phyloP scores from a whole-genome alignment of 768 basidiomycete species.

The Baorangia bicolor region DNA sequence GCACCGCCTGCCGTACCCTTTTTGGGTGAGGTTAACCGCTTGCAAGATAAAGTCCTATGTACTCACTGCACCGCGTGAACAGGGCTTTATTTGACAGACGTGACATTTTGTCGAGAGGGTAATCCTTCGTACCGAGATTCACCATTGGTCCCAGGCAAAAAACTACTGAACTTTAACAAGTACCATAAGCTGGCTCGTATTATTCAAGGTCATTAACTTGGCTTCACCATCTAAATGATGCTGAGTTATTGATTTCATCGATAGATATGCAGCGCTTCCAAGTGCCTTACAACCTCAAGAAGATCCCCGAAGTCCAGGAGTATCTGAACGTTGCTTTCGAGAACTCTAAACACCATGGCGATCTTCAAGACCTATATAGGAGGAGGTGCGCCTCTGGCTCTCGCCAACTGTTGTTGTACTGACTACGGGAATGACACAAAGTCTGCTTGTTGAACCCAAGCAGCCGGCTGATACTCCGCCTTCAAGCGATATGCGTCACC shows the following conservation, averaged over 20 bases:
- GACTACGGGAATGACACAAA: conserved; percentile 26
- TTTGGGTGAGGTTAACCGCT: conserved; percentile 56
- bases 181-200: conserved; percentile 89
- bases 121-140: conserved; percentile 85
- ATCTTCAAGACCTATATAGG: conserved; percentile 81
- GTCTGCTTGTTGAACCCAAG: conserved; percentile 80
- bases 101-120: conserved; percentile 95
- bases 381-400: conserved; percentile 56
- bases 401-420: neutral
- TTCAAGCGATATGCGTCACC: conserved; percentile 67
- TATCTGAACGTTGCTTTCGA: conserved; percentile 75
- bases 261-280: conserved; percentile 93
- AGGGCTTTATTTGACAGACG: conserved; percentile 87
- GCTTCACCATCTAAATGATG: neutral
- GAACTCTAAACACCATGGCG: conserved; percentile 72
- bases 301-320: conserved; percentile 85
- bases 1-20: conserved; percentile 93
- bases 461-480: conserved; percentile 72
- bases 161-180: conserved; percentile 94
- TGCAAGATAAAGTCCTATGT: neutral
- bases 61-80: conserved; percentile 15
- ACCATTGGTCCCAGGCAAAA: conserved; percentile 70
- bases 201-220: conserved; percentile 59
- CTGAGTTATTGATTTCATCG: conserved; percentile 3
- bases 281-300: conserved; percentile 79